A percentile compares a stretch with the other conserved stretches of the same genome.
Evolutionary conservation across 495 filamentous ascomycete species (phyloP).

Genomic region (Neurospora hispaniola): DNA sequence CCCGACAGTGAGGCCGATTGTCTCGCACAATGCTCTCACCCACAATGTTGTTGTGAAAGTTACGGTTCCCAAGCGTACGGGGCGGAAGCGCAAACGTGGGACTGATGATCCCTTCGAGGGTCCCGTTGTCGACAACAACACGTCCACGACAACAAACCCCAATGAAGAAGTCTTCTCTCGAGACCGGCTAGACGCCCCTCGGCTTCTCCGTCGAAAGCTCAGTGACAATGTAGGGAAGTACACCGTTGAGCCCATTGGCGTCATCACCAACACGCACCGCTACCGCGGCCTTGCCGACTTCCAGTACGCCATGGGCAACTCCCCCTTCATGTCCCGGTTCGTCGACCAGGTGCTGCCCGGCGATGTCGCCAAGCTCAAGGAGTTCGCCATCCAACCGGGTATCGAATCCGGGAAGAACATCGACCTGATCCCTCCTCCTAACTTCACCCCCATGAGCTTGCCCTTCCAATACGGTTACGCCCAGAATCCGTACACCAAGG

Average conservation of each 20-base stretch:
- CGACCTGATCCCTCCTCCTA: constrained; percentile 72
- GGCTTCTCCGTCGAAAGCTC: constrained; percentile 51
- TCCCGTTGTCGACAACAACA: constrained; percentile 2
- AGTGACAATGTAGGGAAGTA: constrained; percentile 62
- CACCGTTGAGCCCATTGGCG: constrained; percentile 57
- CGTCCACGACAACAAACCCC: not conserved
- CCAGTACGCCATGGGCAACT: constrained; percentile 53
- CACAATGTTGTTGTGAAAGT: constrained; percentile 81
- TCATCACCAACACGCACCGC: constrained; percentile 69
- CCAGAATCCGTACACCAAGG: constrained; percentile 41
- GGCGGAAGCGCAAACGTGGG: constrained; percentile 70
- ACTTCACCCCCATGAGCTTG: constrained; percentile 53
- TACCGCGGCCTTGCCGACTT: constrained; percentile 70
- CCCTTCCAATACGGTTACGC: constrained; percentile 58
- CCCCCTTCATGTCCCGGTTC: constrained; percentile 55
- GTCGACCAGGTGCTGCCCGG: constrained; percentile 53
- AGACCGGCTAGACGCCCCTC: constrained; percentile 31
- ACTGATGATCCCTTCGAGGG: constrained; percentile 52
- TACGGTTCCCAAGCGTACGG: constrained; percentile 75
- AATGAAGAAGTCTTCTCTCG: constrained; percentile 23
- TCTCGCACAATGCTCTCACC: constrained; percentile 57
- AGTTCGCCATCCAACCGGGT: constrained; percentile 60
- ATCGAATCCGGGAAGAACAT: constrained; percentile 46
- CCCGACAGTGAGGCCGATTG: constrained; percentile 59
- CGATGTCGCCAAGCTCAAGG: constrained; percentile 55